These are phyloP conservation scores for Cucurbita pepo DNA, from an alignment of 306 rosid species.

Conservation along the genomic window DNA sequence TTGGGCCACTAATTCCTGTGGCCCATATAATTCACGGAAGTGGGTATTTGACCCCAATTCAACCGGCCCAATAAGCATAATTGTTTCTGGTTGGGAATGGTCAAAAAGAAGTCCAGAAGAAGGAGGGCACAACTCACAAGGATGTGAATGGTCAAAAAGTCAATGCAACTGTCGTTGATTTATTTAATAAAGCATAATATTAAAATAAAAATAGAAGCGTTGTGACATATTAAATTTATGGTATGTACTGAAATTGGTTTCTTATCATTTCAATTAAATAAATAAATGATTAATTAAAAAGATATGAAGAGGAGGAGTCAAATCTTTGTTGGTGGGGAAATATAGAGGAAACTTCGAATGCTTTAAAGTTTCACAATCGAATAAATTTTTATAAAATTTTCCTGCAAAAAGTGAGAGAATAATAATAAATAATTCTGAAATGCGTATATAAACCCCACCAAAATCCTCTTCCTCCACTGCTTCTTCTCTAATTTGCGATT, in stretches of 20 bases:
- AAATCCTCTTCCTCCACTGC: neutral
- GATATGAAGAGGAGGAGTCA: neutral
- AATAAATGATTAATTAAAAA: neutral
- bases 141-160: too few relatives aligned
- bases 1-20: neutral
- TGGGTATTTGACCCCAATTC: neutral
- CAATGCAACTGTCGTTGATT: too few relatives aligned
- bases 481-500: neutral
- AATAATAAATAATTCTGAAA: too few relatives aligned
- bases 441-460: neutral
- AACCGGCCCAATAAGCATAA: neutral
- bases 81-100: too few relatives aligned
- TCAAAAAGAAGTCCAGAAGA: neutral
- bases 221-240: too few relatives aligned
- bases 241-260: too few relatives aligned
- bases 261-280: too few relatives aligned
- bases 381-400: too few relatives aligned
- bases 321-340: neutral
- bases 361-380: neutral
- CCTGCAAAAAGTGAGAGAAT: too few relatives aligned
- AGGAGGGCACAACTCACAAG: too few relatives aligned
- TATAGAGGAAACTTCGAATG: neutral
- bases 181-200: too few relatives aligned
- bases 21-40: neutral
- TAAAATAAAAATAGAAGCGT: too few relatives aligned